These are phyloP conservation scores for Wickerhamia fluorescens DNA, from an alignment of 805 yeast species.

Conservation along the genomic window DNA sequence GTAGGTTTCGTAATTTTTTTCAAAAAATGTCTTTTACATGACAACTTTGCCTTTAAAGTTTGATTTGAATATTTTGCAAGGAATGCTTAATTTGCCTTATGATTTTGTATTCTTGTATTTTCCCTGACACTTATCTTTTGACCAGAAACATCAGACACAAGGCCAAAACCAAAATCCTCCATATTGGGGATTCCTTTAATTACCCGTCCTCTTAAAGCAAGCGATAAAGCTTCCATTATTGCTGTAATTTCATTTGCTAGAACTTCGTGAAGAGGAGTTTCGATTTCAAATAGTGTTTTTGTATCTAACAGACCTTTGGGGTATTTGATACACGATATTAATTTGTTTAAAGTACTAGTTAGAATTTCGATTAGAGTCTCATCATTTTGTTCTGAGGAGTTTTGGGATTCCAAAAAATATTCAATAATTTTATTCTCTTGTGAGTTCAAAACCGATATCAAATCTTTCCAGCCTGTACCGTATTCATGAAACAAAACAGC, in stretches of 20 bases:
- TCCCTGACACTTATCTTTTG: too few species aligned
- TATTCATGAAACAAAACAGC: constrained; percentile 24
- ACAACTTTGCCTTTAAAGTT: too few species aligned
- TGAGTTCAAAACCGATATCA: constrained; percentile 11
- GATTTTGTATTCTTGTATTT: too few species aligned
- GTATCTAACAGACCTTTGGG: background rate
- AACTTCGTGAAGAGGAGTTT: constrained; percentile 8
- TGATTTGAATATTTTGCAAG: too few species aligned
- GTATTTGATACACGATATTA: constrained; percentile 2
- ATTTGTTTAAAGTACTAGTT: background rate
- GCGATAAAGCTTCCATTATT: constrained; percentile 7
- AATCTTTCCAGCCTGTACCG: constrained; percentile 23
- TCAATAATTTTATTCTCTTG: constrained; percentile 20
- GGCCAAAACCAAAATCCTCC: too few species aligned
- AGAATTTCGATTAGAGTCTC: constrained; percentile 1
- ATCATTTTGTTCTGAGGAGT: constrained; percentile 2
- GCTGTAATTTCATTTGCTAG: constrained; percentile 19
- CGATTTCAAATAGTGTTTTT: too few species aligned
- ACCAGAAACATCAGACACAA: too few species aligned
- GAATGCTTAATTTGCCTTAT: too few species aligned
- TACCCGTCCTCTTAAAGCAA: too few species aligned
- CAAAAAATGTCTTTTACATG: too few species aligned
- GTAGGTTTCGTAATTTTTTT: too few species aligned
- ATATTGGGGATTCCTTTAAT: too few species aligned
- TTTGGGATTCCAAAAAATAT: constrained; percentile 3